Evolutionary conservation across 2,329 filamentous ascomycete species (phyloP), one percentile per base, ranked within the genome.

Genomic region (Phyllosticta capitalensis): DNA sequence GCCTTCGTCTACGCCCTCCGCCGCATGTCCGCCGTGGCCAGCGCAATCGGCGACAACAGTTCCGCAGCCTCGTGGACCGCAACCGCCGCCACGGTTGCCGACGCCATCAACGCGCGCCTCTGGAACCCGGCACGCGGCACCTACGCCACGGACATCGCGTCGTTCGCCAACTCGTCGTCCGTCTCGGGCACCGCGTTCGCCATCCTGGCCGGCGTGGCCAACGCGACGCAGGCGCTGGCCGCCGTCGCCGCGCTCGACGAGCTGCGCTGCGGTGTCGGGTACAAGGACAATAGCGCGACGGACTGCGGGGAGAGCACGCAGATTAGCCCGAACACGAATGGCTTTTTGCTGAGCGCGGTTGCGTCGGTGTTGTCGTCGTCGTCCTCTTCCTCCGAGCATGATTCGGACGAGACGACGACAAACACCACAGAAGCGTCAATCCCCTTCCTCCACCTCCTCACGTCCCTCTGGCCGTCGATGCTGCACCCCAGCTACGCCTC

Each of bases 251-350:
- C 69, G 5, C 64, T 76, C 1, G 54, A 65, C 5, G 21, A 64
- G 1, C 65, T 76, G 1, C 65, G 65, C 5, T 65, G 72, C n/a
- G 69, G 68, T 1, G 64, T 68, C 1, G 74, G 74, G 1, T 76
- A 74, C 62, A 75, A 72, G 57, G 69, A 68, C n/a, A 59, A 61
- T 9, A 67, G 65, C 7, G 61, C 56, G 20, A 64, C 66, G 7
- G 56, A 64, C 1, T 61, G 63, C 10, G 67, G 64, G 1, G 60
- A 66, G 1, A 72, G 78, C 33, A 64, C 62, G 2, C 33, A 65
- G 20, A 59, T 70, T 12, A 78, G 76, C 2, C 76, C 79, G 10
- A 79, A 79, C 63, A 79, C 75, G 22, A 75, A 71, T 12, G 75
- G 75, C 1, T 78, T 78, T 62, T 65, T 79, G 1, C 69, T 79